Percentiles rank a stretch among this genome's conserved stretches.
Evolutionary conservation across 2,329 filamentous ascomycete species (phyloP).

Genomic region (Onygena corvina): DNA sequence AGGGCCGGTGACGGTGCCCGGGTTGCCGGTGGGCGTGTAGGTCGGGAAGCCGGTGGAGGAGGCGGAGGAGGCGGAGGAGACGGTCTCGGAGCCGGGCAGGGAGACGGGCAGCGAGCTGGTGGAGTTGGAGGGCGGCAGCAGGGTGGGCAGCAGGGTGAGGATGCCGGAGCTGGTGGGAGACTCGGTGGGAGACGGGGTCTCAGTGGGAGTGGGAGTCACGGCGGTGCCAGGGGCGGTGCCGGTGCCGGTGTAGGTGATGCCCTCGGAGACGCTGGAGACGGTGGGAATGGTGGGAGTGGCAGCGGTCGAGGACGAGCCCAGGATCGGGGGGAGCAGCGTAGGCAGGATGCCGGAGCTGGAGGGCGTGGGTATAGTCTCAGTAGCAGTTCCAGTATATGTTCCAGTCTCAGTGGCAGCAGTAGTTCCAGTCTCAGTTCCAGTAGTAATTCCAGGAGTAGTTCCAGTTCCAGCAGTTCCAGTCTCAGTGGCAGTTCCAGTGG

Average conservation of each 20-base stretch:
- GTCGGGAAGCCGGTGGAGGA: not conserved
- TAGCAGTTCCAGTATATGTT: too few relatives aligned
- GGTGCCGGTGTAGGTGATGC: not conserved
- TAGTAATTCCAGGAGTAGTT: not conserved
- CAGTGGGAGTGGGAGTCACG: not conserved
- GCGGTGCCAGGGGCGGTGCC: not conserved
- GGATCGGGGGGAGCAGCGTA: too few relatives aligned
- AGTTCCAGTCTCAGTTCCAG: not conserved
- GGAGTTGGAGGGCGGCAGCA: not conserved
- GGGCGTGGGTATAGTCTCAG: too few relatives aligned
- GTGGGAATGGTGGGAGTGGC: not conserved
- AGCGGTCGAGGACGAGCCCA: not conserved
- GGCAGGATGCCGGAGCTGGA: too few relatives aligned
- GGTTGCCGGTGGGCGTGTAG: not conserved
- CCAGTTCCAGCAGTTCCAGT: not conserved
- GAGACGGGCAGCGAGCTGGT: too few relatives aligned
- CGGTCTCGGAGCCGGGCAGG: not conserved
- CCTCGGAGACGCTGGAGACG: not conserved
- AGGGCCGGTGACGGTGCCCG: not conserved
- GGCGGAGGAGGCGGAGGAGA: not conserved
- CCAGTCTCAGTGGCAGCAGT: not conserved
- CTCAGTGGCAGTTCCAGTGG: not conserved
- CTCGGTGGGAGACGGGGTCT: not conserved
- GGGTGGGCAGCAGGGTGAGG: not conserved
- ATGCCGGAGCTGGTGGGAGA: not conserved